These are phyloP conservation scores for Phaseolus coccineus DNA, from an alignment of 331 rosid species.

Conservation along the genomic window DNA sequence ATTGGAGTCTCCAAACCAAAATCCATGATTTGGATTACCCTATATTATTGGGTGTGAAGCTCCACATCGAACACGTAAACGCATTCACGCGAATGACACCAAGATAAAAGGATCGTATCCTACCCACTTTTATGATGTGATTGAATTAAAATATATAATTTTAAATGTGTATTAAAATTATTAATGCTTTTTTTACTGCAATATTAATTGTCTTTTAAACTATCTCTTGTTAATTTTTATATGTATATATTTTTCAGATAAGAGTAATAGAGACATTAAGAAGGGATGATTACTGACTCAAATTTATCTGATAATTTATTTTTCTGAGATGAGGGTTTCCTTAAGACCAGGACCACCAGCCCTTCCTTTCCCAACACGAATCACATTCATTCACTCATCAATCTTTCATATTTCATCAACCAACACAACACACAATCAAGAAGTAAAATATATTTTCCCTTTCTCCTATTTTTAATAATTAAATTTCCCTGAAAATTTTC, in stretches of 20 bases:
- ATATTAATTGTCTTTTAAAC: too few species aligned
- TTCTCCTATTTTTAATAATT: background rate
- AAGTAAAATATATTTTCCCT: conserved; percentile 15
- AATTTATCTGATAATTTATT: too few species aligned
- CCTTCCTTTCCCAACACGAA: conserved; percentile 37
- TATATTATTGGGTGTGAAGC: background rate
- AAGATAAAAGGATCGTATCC: background rate
- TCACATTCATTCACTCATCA: conserved; percentile 36
- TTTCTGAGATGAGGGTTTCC: conserved; percentile 30
- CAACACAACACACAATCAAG: background rate
- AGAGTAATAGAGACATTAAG: too few species aligned
- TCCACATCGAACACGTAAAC: conserved; percentile 31
- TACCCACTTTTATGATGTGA: background rate
- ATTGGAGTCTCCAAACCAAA: too few species aligned
- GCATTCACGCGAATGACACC: background rate
- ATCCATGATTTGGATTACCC: too few species aligned
- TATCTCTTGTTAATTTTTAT: too few species aligned
- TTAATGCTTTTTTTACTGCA: too few species aligned
- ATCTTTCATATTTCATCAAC: too few species aligned
- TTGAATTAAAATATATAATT: too few species aligned
- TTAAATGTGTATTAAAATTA: too few species aligned
- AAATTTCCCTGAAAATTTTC: conserved; percentile 24
- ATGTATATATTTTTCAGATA: too few species aligned
- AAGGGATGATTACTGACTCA: too few species aligned
- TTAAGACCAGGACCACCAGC: conserved; percentile 40